These are phyloP conservation scores for Lenwebbia sp. DNA, from an alignment of 345 rosid species.

Conservation along the genomic window DNA sequence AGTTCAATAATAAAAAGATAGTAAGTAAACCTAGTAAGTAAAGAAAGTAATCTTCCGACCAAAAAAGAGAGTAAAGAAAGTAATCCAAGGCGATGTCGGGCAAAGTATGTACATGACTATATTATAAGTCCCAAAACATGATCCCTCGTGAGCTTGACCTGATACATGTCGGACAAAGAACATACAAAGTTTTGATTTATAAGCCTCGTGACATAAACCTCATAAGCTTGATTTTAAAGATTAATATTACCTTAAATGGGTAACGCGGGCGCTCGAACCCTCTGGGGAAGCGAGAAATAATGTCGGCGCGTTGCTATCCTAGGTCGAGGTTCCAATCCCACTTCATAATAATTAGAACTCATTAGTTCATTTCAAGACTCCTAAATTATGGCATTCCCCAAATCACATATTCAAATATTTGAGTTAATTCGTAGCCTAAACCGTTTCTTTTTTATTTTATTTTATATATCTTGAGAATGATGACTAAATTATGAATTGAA, in stretches of 20 bases:
- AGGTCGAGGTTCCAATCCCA: neutral
- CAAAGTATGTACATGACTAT: too few species aligned
- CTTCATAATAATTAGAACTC: neutral
- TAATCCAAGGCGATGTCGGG: too few species aligned
- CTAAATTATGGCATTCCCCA: neutral
- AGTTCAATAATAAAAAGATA: too few species aligned
- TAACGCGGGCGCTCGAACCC: neutral
- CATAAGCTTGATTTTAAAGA: neutral
- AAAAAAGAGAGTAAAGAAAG: too few species aligned
- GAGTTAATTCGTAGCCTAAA: neutral
- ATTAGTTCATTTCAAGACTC: neutral
- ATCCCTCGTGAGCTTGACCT: neutral
- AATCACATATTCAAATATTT: neutral
- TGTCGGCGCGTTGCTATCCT: rapidly evolving
- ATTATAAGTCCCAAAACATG: too few species aligned
- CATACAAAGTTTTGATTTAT: neutral
- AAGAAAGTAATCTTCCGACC: too few species aligned
- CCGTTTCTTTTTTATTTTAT: neutral
- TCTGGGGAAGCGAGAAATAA: neutral
- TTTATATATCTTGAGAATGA: neutral
- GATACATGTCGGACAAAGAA: neutral
- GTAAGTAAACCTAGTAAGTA: too few species aligned
- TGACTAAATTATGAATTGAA: neutral
- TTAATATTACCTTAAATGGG: neutral
- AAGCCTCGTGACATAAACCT: neutral